Evolutionary conservation across 169 alveolate genomes (phyloP), one percentile per base, ranked within the genome.

Genomic region (Babesia caballi): DNA sequence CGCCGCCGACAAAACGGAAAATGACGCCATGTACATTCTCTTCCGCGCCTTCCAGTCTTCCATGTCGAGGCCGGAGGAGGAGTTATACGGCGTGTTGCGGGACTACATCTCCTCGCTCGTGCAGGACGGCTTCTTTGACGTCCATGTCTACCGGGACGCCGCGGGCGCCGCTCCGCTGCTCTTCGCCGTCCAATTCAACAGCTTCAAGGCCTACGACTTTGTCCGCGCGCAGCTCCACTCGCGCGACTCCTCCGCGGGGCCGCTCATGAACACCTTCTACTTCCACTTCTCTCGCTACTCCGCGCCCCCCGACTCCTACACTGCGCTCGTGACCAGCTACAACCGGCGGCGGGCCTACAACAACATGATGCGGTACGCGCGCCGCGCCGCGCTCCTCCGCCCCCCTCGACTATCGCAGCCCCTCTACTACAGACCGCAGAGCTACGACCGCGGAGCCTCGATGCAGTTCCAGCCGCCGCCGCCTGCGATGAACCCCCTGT

Each of bases 151-250:
- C 60, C 56, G 52, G 2, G 60, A 63, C 32, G 0, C 27, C 17
- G 27, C 49, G 33, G 50, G 60, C 28, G 50, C 4, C 56, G 12
- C 19, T 60, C 73, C 73, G 0, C 58, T 61, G 17, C 47, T 63
- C n/a, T 63, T 46, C 17, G 0, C 15, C 46, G 73, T 36, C 0
- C 21, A 25, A n/a, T 63, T 63, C 60, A 27, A 46, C 51, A 41
- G 54, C 50, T 25, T 63, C 49, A 47, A 63, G 14, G 58, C 73
- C 11, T 63, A 27, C 30, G 73, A 63, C n/a, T 63, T 46, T 40
- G 52, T 63, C 61, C 0, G 73, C 11, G 40, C 47, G 21, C 73
- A 41, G 19, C 32, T 63, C 0, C 30, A 46, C 27, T 0, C 52
- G 25, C 58, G 60, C n/a, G 73, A 63, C 30, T 38, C 73, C 9